Evolutionary conservation across 345 rosid species (phyloP), one percentile per base, ranked within the genome.

Genomic region (Cochlearia excelsa): DNA sequence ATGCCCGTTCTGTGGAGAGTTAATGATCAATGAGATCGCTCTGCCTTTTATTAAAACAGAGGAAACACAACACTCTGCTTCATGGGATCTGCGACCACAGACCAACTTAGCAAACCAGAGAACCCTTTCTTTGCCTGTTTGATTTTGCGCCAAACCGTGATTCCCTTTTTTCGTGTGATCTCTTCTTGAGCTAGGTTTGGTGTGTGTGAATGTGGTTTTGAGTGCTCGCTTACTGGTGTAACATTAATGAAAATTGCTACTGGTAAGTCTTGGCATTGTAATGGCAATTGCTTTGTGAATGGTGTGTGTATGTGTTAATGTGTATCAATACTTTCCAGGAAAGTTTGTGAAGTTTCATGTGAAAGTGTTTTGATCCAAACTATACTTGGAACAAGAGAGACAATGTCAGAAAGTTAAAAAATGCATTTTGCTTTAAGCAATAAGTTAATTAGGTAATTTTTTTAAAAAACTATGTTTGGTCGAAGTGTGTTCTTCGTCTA

Each of bases 1-100:
- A 72, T 89, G 99, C 64, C 97, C 99, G 2, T 93, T 89, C 63
- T 93, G 99, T 54, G 95, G 97, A 5, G 99, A 89, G 30, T 70
- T 93, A 77, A 89, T 93, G 93, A 87, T 93, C 74, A 64, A 76
- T 16, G 94, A 93, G 76, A 86, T 93, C 69, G 72, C 79, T 46
- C 67, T 80, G 63, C 86, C 97, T 46, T 93, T 89, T 63, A 75
- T 93, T 41, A 69, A 72, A 34, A 78, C 85, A 0, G 94, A 87
- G 65, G 97, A 93, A 79, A 77, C 84, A 37, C 80, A 45, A 8
- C 81, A 78, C 67, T 81, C 81, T 29, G 44, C 75, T 54, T 93
- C 95, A 2, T 93, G 99, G 99, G 95, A 89, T 73, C 85, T 87
- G 63, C 84, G 73, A 68, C 81, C 94, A 5, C 79, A 71, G 23